Conservation (phyloP, 139 green algal genomes). For the Chlamydomonas schloesseri region DNA sequence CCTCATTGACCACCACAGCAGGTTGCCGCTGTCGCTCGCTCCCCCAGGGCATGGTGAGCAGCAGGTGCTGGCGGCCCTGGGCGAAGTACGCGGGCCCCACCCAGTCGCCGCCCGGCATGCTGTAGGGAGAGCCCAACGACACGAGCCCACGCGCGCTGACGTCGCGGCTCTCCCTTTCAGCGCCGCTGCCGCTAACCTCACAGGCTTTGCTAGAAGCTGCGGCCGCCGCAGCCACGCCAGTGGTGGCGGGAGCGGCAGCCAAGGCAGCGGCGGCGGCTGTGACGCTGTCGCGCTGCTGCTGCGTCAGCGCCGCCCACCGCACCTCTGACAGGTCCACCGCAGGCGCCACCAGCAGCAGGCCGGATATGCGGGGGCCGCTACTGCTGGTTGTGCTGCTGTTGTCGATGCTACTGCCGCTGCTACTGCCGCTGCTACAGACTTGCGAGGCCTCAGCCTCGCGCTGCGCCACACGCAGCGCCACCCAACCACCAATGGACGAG, state of each 20-base stretch:
- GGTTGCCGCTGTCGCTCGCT: no score
- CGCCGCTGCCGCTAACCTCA: no score
- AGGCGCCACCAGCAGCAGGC: conserved; percentile 32
- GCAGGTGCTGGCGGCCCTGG: conserved; percentile 21
- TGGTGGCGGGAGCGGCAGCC: no score
- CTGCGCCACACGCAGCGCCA: conserved; percentile 25
- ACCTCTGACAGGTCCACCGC: conserved; percentile 17
- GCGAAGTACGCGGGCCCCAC: conserved; percentile 11
- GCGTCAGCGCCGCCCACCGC: conserved; percentile 15
- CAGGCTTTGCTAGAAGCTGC: no score
- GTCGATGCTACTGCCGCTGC: background rate
- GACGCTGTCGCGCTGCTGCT: background rate
- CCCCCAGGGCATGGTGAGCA: background rate
- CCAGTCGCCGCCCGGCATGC: background rate
- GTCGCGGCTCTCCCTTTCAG: no score
- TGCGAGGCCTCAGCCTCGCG: no score
- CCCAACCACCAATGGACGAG: conserved; percentile 24
- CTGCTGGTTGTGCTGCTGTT: background rate
- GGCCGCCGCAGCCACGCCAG: background rate
- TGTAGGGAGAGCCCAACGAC: conserved; percentile 2
- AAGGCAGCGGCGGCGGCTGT: no score
- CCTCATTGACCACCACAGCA: no score
- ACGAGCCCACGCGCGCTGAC: no score
- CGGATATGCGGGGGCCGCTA: background rate
- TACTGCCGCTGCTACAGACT: no score